phyloP scores from a whole-genome alignment of 164 flowering plant species.

The Umbilicus rupestris region DNA sequence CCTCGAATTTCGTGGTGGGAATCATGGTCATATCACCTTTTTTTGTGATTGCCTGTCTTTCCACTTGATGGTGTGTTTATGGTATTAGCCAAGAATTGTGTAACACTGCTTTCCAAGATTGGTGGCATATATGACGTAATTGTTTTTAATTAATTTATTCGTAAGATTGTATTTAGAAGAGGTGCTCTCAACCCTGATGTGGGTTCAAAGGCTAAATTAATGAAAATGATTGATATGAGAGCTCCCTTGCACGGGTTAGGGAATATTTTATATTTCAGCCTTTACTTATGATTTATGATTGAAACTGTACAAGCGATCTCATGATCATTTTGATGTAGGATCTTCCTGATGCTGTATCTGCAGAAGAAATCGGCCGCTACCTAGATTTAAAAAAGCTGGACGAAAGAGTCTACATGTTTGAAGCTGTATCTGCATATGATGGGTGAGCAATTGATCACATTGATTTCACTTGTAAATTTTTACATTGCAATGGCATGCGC shows the following conservation, averaged over 20 bases:
- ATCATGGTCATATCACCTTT: background rate
- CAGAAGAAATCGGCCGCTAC: constrained; percentile 81
- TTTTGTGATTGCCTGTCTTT: background rate
- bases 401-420: constrained; percentile 73
- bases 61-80: background rate
- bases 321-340: constrained; percentile 41
- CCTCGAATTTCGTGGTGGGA: background rate
- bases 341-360: constrained; percentile 59
- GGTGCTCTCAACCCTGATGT: background rate
- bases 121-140: background rate
- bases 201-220: background rate
- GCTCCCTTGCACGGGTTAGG: background rate
- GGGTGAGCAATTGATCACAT: constrained; percentile 40
- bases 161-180: background rate
- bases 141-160: background rate
- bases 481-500: background rate
- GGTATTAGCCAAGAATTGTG: background rate
- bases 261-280: background rate
- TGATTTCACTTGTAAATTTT: background rate
- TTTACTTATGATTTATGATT: background rate
- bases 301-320: background rate
- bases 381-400: constrained; percentile 89
- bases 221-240: background rate
- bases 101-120: background rate
- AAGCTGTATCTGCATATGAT: constrained; percentile 82